Conservation (phyloP, 306 rosid species). For the Medicago lupulina region DNA sequence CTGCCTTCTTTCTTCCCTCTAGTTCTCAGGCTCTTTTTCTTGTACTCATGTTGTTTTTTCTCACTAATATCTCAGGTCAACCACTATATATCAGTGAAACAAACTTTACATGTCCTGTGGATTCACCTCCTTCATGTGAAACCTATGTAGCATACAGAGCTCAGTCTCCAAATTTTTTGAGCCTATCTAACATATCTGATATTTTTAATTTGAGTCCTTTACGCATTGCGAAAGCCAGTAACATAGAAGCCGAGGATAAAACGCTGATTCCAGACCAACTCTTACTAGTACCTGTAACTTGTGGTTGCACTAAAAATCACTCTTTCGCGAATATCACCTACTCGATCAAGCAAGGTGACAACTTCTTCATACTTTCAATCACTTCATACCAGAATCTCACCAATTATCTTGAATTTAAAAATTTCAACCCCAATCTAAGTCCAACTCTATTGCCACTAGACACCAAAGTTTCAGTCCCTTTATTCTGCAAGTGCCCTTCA, state of each 20-base stretch:
- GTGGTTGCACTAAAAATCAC: conserved; percentile 62
- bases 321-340: conserved; percentile 68
- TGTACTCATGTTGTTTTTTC: conserved; percentile 48
- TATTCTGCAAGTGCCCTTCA: conserved; percentile 77
- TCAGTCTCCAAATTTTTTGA: conserved; percentile 52
- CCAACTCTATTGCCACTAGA: conserved; percentile 50
- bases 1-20: conserved; percentile 42
- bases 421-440: conserved; percentile 53
- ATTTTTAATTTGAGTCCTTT: conserved; percentile 61
- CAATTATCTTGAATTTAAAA: conserved; percentile 44
- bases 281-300: conserved; percentile 69
- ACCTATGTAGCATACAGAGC: conserved; percentile 72
- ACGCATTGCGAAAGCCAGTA: conserved; percentile 70
- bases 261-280: conserved; percentile 54
- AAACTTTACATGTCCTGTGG: conserved; percentile 62
- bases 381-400: conserved; percentile 65
- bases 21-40: conserved; percentile 35
- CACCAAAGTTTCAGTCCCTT: conserved; percentile 58
- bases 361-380: conserved; percentile 49
- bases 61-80: conserved; percentile 48
- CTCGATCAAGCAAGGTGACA: conserved; percentile 56
- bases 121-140: conserved; percentile 57
- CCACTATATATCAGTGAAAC: conserved; percentile 41
- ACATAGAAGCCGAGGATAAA: conserved; percentile 39
- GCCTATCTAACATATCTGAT: conserved; percentile 57